phyloP scores from a whole-genome alignment of 495 filamentous ascomycete genomes.

The Baudoinia panamericana region DNA sequence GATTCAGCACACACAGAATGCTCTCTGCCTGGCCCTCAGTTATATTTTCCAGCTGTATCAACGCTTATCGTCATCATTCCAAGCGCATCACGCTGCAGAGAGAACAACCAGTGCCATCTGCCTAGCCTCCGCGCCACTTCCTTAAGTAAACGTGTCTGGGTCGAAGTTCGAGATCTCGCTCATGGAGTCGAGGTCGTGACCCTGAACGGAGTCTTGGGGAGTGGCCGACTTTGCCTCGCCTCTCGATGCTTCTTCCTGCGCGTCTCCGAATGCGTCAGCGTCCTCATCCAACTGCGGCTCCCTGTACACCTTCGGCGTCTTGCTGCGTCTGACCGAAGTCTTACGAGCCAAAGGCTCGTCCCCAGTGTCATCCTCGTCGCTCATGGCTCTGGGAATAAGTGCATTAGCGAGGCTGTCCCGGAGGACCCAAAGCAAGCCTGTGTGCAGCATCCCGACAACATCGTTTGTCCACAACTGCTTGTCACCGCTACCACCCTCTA shows the following conservation, averaged over 20 bases:
- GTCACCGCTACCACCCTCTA: too few relatives aligned
- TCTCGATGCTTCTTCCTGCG: neutral
- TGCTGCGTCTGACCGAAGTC: neutral
- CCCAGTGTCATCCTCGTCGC: conserved; percentile 12
- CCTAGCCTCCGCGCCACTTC: too few relatives aligned
- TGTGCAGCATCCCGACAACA: neutral
- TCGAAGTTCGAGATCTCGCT: conserved; percentile 2
- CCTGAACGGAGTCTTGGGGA: neutral
- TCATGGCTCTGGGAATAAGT: neutral
- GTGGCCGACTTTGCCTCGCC: neutral
- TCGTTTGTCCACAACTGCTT: neutral
- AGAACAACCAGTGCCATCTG: too few relatives aligned
- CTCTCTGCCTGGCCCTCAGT: too few relatives aligned
- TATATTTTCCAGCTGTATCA: too few relatives aligned
- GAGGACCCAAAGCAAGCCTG: neutral
- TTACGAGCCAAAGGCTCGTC: conserved; percentile 1
- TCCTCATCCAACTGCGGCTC: neutral
- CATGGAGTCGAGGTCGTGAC: neutral
- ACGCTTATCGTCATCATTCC: too few relatives aligned
- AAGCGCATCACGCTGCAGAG: too few relatives aligned
- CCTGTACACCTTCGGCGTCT: conserved; percentile 4
- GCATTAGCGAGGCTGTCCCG: neutral
- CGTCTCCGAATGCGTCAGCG: neutral
- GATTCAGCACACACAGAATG: too few relatives aligned
- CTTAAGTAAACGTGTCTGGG: too few relatives aligned